Evolutionary conservation across 2,329 filamentous ascomycete genomes (phyloP).

Genomic region (Trichoderma sp.): DNA sequence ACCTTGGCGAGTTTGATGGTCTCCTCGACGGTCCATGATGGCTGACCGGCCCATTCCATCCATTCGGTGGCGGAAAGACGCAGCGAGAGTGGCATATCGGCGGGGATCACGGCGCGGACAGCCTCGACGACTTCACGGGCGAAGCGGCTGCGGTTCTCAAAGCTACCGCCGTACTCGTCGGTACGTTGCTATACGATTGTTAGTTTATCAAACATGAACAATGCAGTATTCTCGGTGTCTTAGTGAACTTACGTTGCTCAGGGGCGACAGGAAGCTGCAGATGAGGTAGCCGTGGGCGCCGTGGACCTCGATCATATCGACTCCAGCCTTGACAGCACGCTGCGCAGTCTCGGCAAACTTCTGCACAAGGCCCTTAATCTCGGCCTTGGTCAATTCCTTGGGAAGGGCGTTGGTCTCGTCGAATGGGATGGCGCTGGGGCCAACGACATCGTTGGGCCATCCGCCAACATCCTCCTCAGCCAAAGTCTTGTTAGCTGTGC

Average conservation of each 20-base stretch:
- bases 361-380: slow-evolving; percentile 64
- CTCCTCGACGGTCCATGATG: slow-evolving; percentile 67
- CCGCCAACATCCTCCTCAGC: slow-evolving; percentile 53
- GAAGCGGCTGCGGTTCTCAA: slow-evolving; percentile 64
- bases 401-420: slow-evolving; percentile 59
- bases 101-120: slow-evolving; percentile 51
- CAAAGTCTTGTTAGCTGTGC: slow-evolving; percentile 45
- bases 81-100: slow-evolving; percentile 54
- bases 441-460: slow-evolving; percentile 56
- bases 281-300: slow-evolving; percentile 66
- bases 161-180: slow-evolving; percentile 63
- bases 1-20: slow-evolving; percentile 64
- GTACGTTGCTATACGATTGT: slow-evolving; percentile 47
- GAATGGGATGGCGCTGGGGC: slow-evolving; percentile 54
- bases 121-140: slow-evolving; percentile 53
- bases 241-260: slow-evolving; percentile 47
- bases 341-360: slow-evolving; percentile 58
- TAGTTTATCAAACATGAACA: background rate
- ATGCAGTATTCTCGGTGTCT: background rate
- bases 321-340: slow-evolving; percentile 64
- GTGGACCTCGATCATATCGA: slow-evolving; percentile 72
- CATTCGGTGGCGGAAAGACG: slow-evolving; percentile 63
- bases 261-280: slow-evolving; percentile 61
- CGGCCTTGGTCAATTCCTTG: slow-evolving; percentile 63
- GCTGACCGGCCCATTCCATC: slow-evolving; percentile 48